Conservation (phyloP, 305 asterid species). For the Fraxinus sp. region DNA sequence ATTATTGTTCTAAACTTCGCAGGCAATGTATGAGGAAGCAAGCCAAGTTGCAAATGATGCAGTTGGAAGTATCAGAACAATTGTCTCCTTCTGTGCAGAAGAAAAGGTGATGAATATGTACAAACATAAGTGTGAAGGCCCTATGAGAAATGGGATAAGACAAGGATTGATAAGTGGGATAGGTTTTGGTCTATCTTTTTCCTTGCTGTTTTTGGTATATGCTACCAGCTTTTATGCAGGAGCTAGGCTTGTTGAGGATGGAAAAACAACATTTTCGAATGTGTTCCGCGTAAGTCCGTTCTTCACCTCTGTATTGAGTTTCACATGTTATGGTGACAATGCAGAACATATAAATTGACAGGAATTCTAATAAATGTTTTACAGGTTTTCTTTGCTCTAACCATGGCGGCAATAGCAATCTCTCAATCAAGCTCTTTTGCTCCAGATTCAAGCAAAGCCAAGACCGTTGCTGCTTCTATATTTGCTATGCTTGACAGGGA, state of each 20-base stretch:
- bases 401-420: constrained; percentile 78
- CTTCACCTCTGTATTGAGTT: background rate
- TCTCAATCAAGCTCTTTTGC: constrained; percentile 83
- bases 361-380: background rate
- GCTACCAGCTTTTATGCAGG: constrained; percentile 85
- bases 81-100: constrained; percentile 87
- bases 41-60: constrained; percentile 92
- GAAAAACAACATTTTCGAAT: constrained; percentile 55
- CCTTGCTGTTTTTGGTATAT: constrained; percentile 57
- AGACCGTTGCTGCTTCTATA: constrained; percentile 69
- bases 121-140: constrained; percentile 69
- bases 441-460: constrained; percentile 87
- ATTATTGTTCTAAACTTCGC: constrained; percentile 15
- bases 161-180: constrained; percentile 73
- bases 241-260: constrained; percentile 68
- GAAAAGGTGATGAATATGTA: constrained; percentile 73
- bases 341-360: background rate
- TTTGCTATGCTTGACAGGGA: constrained; percentile 71
- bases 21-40: constrained; percentile 85
- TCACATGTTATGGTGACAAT: background rate
- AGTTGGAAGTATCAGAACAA: constrained; percentile 77
- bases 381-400: constrained; percentile 89
- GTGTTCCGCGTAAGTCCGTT: constrained; percentile 67
- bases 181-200: constrained; percentile 63
- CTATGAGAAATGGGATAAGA: constrained; percentile 55